phyloP scores from a whole-genome alignment of 1,284 basidiomycete species.

The Ustilago esculenta region DNA sequence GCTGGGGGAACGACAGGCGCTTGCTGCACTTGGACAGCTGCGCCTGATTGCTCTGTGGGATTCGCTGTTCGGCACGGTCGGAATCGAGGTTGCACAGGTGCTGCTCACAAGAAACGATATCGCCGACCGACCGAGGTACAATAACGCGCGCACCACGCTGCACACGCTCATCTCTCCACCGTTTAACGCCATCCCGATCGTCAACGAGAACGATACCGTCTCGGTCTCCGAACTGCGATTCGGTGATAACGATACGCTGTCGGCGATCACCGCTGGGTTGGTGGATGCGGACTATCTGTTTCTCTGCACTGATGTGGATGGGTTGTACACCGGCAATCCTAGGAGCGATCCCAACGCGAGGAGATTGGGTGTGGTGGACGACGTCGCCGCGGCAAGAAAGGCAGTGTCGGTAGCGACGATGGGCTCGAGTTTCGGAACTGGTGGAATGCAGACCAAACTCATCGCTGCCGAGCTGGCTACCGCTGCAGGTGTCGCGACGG shows the following conservation, averaged over 20 bases:
- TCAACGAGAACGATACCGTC: slow-evolving; percentile 67
- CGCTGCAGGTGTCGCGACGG: slow-evolving; percentile 91
- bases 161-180: slow-evolving; percentile 54
- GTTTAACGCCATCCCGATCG: slow-evolving; percentile 64
- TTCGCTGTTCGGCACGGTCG: slow-evolving; percentile 89
- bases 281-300: slow-evolving; percentile 97
- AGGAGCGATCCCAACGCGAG: slow-evolving; percentile 84
- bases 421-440: slow-evolving; percentile 92
- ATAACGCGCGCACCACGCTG: slow-evolving; percentile 62
- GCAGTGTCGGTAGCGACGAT: slow-evolving; percentile 90
- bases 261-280: slow-evolving; percentile 95
- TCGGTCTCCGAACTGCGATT: slow-evolving; percentile 87
- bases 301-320: slow-evolving; percentile 95
- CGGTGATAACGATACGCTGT: slow-evolving; percentile 97
- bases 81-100: slow-evolving; percentile 94
- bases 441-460: slow-evolving; percentile 99
- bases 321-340: slow-evolving; percentile 94
- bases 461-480: slow-evolving; percentile 98
- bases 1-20: slow-evolving; percentile 89
- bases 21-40: slow-evolving; percentile 96
- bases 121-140: slow-evolving; percentile 74
- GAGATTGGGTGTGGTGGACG: slow-evolving; percentile 82
- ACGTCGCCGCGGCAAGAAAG: slow-evolving; percentile 81
- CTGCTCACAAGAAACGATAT: slow-evolving; percentile 94
- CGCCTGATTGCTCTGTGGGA: slow-evolving; percentile 96